Base-by-base conservation (phyloP, 1,284 basidiomycete genomes). In the Boletus mariae region DNA sequence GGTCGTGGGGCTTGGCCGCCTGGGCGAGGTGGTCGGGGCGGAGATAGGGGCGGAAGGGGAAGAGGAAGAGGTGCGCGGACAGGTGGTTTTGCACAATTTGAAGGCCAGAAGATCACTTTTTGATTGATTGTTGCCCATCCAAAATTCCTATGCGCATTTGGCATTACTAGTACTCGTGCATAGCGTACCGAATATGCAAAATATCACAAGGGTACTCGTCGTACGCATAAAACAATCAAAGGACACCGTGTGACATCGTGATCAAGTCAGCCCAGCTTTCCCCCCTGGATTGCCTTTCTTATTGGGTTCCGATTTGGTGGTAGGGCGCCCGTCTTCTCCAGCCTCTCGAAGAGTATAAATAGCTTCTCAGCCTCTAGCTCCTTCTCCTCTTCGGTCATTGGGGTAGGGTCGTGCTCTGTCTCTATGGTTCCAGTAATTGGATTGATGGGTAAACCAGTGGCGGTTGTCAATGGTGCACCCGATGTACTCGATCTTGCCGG, bases 351-450 rank as follows among this genome's bases (percentile, higher is more conserved):
- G 17, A 97, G 75, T 25, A 88, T 84, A 65, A 96, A 92, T 43
- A 98, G 74, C 64, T 86, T 87, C 73, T 96, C 94, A 44, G 93
- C 89, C 73, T 98, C 94, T 13, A 75, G 75, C 65, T 95, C 91
- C 69, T 94, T 94, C 75, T 97, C 93, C 65, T 94, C 93, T 20
- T 94, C 86, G 0, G 90, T 87, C 92, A 97, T 94, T 41, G 85
- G 80, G 20, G 70, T 46, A 37, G 68, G 52, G 65, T 74, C 56
- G 57, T 67, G 62, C 8, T 72, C 70, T 4, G 66, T 64, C 53
- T 80, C 73, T 15, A 74, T 76, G 15, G 81, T 81, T 17, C 87
- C 90, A 1, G 90, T 94, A 63, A 93, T 92, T 0, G 91, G 90
- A 66, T 93, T 87, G 63, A 92, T 84, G 5, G 74, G 69, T 3